Evolutionary conservation across 2,329 filamentous ascomycete genomes (phyloP).

Genomic region (Tolypocladium amazonense): DNA sequence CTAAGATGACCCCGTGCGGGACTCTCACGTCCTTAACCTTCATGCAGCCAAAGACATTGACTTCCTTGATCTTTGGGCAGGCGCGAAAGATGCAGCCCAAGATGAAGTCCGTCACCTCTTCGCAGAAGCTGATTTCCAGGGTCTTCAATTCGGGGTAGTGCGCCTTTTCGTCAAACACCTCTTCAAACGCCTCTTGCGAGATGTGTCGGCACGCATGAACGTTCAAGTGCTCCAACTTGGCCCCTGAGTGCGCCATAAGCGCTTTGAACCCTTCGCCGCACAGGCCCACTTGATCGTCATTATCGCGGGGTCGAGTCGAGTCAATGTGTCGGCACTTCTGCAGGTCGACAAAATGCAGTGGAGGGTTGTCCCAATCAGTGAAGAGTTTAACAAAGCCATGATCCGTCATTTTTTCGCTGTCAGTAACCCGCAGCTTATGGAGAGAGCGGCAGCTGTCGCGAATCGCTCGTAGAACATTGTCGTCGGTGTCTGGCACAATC

Average conservation of each 20-base stretch:
- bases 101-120: conserved; percentile 54
- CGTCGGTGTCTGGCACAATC: conserved; percentile 54
- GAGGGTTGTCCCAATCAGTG: conserved; percentile 61
- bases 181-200: conserved; percentile 56
- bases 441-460: conserved; percentile 59
- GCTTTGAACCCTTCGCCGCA: conserved; percentile 67
- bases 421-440: conserved; percentile 68
- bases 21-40: conserved; percentile 44
- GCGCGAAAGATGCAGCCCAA: conserved; percentile 52
- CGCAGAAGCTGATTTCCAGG: conserved; percentile 70
- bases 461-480: conserved; percentile 59
- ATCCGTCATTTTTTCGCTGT: conserved; percentile 69
- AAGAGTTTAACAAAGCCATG: conserved; percentile 64
- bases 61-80: conserved; percentile 48
- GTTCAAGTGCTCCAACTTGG: conserved; percentile 55
- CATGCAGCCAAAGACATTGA: conserved; percentile 58
- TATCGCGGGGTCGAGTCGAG: conserved; percentile 54
- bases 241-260: conserved; percentile 74
- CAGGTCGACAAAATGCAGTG: conserved; percentile 62
- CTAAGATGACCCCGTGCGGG: conserved; percentile 43
- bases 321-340: conserved; percentile 71
- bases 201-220: conserved; percentile 83
- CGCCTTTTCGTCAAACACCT: conserved; percentile 54
- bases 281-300: conserved; percentile 58
- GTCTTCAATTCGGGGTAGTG: conserved; percentile 57